These are phyloP conservation scores for Rhizomucor miehei DNA, from an alignment of 371 early-diverging fungal species.

Conservation along the genomic window DNA sequence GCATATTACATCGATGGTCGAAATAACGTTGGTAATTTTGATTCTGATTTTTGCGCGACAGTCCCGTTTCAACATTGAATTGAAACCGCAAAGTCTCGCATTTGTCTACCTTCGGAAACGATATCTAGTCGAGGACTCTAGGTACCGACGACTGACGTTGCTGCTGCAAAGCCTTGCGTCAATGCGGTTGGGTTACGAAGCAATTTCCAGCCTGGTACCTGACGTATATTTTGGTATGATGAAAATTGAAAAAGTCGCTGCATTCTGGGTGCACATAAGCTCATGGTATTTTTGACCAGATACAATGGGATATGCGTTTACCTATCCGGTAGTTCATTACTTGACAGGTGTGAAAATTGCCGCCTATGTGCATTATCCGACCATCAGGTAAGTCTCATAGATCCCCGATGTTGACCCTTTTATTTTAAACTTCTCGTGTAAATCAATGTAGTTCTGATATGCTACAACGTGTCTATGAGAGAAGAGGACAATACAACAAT, in stretches of 20 bases:
- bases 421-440: background rate
- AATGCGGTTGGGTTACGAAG: constrained; percentile 73
- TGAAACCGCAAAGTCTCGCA: constrained; percentile 55
- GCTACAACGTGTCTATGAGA: constrained; percentile 74
- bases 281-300: constrained; percentile 64
- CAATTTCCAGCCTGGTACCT: constrained; percentile 64
- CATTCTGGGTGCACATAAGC: background rate
- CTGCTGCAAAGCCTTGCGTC: constrained; percentile 87
- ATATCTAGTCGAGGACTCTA: constrained; percentile 64
- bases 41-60: constrained; percentile 17
- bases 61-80: constrained; percentile 71
- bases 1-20: background rate
- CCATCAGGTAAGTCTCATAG: constrained; percentile 62
- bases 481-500: constrained; percentile 71
- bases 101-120: constrained; percentile 66
- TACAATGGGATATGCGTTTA: constrained; percentile 94
- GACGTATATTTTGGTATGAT: constrained; percentile 79
- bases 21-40: background rate
- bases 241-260: background rate
- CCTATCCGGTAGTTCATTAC: constrained; percentile 76
- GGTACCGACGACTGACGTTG: constrained; percentile 83
- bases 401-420: background rate
- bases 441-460: constrained; percentile 79
- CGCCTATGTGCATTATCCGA: constrained; percentile 95
- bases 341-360: constrained; percentile 66